phyloP scores from a whole-genome alignment of 306 rosid species.

The Lotus japonicus region DNA sequence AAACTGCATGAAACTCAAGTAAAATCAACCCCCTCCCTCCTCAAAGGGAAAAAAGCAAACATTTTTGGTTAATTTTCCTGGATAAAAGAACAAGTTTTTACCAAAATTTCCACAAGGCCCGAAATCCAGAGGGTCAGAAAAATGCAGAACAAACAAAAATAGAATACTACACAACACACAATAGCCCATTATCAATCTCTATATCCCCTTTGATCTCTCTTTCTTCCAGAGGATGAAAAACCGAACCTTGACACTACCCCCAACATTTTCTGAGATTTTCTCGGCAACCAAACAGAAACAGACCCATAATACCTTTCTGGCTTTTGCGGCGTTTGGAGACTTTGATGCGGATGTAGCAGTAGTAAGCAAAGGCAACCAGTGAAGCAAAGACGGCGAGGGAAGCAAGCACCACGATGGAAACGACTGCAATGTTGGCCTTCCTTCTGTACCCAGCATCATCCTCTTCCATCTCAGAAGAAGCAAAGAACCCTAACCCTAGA shows the following conservation, averaged over 20 bases:
- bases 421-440: constrained; percentile 48
- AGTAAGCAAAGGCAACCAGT: constrained; percentile 74
- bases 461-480: constrained; percentile 44
- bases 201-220: too few relatives aligned
- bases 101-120: background rate
- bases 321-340: constrained; percentile 53
- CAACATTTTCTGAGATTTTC: background rate
- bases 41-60: background rate
- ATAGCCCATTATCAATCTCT: background rate
- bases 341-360: constrained; percentile 73
- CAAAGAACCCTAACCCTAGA: background rate
- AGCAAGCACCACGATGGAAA: constrained; percentile 55
- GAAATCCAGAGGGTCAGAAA: background rate
- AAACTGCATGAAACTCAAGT: background rate
- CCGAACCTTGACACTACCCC: background rate
- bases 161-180: background rate
- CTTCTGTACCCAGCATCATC: constrained; percentile 54
- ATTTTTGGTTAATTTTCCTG: background rate
- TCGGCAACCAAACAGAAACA: constrained; percentile 3
- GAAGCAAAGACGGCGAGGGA: constrained; percentile 65
- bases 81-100: background rate
- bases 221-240: too few relatives aligned
- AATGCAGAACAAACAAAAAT: background rate
- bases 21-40: background rate
- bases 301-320: constrained; percentile 38